Conservation (phyloP, 768 basidiomycete genomes). For the Rhodotorula paludigena region DNA sequence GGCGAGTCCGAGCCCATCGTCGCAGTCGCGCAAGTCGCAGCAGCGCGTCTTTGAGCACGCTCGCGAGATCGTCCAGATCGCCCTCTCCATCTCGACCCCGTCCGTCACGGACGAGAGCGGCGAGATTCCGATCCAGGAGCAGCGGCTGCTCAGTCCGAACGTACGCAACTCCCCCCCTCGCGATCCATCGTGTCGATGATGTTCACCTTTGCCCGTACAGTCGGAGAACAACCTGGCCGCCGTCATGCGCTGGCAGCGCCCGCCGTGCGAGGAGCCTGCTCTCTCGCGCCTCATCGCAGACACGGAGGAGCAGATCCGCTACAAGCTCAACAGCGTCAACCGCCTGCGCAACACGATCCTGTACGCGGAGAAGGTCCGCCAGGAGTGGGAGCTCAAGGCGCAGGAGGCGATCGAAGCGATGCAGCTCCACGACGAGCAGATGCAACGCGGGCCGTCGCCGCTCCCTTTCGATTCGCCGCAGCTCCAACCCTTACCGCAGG, state of each 20-base stretch:
- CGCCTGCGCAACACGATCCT: conserved; percentile 95
- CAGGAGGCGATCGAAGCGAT: conserved; percentile 53
- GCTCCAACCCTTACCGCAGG: conserved; percentile 32
- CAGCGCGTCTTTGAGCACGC: conserved; percentile 72
- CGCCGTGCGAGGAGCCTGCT: conserved; percentile 76
- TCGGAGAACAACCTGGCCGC: conserved; percentile 82
- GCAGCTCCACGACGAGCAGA: conserved; percentile 49
- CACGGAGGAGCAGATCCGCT: conserved; percentile 78
- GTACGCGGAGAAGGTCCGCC: conserved; percentile 93
- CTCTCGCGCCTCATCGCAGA: conserved; percentile 77
- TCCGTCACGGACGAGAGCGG: conserved; percentile 80
- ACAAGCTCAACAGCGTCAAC: conserved; percentile 90
- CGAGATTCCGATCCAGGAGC: conserved; percentile 85
- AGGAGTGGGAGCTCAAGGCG: conserved; percentile 91
- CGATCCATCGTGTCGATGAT: fast-evolving
- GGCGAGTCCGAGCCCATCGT: background rate
- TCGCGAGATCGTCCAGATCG: conserved; percentile 74
- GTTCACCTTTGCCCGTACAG: conserved; percentile 36
- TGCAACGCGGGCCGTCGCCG: conserved; percentile 44
- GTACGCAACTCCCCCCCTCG: conserved; percentile 1
- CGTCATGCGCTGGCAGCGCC: conserved; percentile 80
- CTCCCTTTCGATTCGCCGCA: conserved; percentile 35
- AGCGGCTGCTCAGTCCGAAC: conserved; percentile 75
- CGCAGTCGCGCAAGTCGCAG: conserved; percentile 57
- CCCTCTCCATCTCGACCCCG: conserved; percentile 76